These are phyloP conservation scores for Mollisia scopiformis DNA, from an alignment of 2,329 filamentous ascomycete species.

Conservation along the genomic window DNA sequence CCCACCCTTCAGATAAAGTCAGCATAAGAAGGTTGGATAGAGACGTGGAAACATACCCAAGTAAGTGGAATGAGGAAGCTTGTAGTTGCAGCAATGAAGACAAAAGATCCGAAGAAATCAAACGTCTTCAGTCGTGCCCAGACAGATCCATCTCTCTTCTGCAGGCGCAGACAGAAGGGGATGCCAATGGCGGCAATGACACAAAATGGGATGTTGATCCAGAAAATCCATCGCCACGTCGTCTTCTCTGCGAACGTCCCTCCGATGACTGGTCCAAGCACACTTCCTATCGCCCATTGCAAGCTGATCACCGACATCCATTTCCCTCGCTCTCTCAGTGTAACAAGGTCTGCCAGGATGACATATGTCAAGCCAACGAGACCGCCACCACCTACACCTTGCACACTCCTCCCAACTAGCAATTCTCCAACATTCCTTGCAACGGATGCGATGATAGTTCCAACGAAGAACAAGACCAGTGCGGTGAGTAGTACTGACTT, in stretches of 20 bases:
- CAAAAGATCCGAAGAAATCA: slow-evolving; percentile 62
- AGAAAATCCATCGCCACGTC: slow-evolving; percentile 36
- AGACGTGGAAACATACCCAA: slow-evolving; percentile 45
- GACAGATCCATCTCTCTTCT: slow-evolving; percentile 24
- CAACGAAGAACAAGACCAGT: slow-evolving; percentile 27
- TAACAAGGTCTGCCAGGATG: slow-evolving; percentile 46
- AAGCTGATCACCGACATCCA: slow-evolving; percentile 35
- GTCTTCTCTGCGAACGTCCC: slow-evolving; percentile 43
- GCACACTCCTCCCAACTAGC: slow-evolving; percentile 42
- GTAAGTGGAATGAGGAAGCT: slow-evolving; percentile 63
- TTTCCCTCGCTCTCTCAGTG: slow-evolving; percentile 43
- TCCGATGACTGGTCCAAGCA: slow-evolving; percentile 39
- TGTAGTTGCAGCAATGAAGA: slow-evolving; percentile 62
- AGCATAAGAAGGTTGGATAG: neutral
- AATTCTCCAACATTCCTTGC: slow-evolving; percentile 33
- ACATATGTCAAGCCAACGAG: slow-evolving; percentile 42
- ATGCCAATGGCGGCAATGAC: slow-evolving; percentile 25
- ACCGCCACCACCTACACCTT: slow-evolving; percentile 54
- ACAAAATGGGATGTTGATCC: slow-evolving; percentile 31
- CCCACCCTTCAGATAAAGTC: slow-evolving; percentile 43
- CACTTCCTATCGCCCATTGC: slow-evolving; percentile 32
- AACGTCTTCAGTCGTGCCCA: slow-evolving; percentile 38
- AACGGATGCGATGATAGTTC: slow-evolving; percentile 37
- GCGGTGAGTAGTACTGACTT: slow-evolving; percentile 26
- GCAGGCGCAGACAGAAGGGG: slow-evolving; percentile 28